Evolutionary conservation across 768 basidiomycete genomes (phyloP).

Genomic region (Kwoniella bestiolae): DNA sequence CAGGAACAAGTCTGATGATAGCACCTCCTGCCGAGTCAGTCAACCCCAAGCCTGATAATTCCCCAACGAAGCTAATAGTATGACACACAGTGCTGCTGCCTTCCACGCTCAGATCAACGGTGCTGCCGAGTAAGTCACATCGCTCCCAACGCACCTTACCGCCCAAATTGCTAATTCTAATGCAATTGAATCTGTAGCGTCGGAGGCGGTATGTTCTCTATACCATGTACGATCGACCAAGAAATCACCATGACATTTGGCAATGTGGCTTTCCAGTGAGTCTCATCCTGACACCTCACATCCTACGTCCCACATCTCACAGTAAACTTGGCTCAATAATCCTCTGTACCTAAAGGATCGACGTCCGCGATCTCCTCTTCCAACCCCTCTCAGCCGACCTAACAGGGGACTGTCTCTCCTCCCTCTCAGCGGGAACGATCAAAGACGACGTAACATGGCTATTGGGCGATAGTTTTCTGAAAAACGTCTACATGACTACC

Average conservation of each 20-base stretch:
- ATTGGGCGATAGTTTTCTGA: slow-evolving; percentile 61
- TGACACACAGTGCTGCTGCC: slow-evolving; percentile 55
- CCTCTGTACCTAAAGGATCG: slow-evolving; percentile 53
- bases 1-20: slow-evolving; percentile 54
- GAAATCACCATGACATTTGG: slow-evolving; percentile 67
- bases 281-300: slow-evolving; percentile 62
- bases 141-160: too few species aligned
- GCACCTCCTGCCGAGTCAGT: slow-evolving; percentile 38
- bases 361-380: slow-evolving; percentile 36
- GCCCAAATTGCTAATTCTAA: too few species aligned
- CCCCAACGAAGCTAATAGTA: background rate
- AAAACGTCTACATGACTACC: slow-evolving; percentile 49
- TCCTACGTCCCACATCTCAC: slow-evolving; percentile 57
- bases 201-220: slow-evolving; percentile 63
- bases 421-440: slow-evolving; percentile 69
- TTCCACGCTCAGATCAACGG: slow-evolving; percentile 67
- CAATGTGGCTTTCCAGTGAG: slow-evolving; percentile 66
- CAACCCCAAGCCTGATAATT: background rate
- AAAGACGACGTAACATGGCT: slow-evolving; percentile 71
- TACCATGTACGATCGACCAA: slow-evolving; percentile 69
- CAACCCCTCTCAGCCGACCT: slow-evolving; percentile 16
- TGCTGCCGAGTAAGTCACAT: slow-evolving; percentile 57
- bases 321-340: too few species aligned
- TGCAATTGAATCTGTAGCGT: slow-evolving; percentile 55
- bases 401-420: slow-evolving; percentile 65